Evolutionary conservation across 164 flowering plant species (phyloP), one percentile per base, ranked within the genome.

Genomic region (Euptelea pleiosperma): DNA sequence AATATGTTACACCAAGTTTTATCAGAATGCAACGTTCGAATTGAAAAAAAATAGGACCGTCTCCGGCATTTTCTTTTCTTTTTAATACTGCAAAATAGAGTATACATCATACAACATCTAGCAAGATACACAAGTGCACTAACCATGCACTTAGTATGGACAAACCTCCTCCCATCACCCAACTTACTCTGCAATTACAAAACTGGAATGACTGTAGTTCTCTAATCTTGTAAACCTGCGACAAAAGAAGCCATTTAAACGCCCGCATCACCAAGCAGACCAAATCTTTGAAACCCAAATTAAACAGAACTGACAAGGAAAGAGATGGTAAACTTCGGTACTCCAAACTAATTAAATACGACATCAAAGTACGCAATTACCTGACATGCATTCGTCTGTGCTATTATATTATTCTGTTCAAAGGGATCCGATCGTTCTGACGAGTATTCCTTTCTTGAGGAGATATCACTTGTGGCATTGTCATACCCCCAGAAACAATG

Each of bases 401-500:
- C 29, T 47, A 41, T 51, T 60, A 75, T 21, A 60, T 45, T 48
- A 80, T 75, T 70, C 93, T 77, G 68, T 71, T 79, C 29, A 81
- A 55, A 26, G 81, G 83, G 58, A 79, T 74, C 55, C 80, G 75
- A 22, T 81, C 87, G 37, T 41, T 64, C 47, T 28, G 85, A 19
- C 76, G 81, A 55, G 79, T 55, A 60, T 64, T 44, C 64, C 78
- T 76, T 66, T 79, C 80, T 8, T 63, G 15, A 48, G 85, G 87
- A 59, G 95, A 66, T 48, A 87, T 87, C 21, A 62, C 35, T 54
- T 88, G 91, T 8, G 96, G 96, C 96, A 88, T 88, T 28, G 96
- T 75, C 96, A 88, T 88, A 11, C 96, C 96, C 35, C 89, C 96
- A 10, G 96, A 88, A 51, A 88, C 91, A 57, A 88, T 83, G 48